Conservation (phyloP, 495 filamentous ascomycete genomes). For the Aspergillus haitiensis region DNA sequence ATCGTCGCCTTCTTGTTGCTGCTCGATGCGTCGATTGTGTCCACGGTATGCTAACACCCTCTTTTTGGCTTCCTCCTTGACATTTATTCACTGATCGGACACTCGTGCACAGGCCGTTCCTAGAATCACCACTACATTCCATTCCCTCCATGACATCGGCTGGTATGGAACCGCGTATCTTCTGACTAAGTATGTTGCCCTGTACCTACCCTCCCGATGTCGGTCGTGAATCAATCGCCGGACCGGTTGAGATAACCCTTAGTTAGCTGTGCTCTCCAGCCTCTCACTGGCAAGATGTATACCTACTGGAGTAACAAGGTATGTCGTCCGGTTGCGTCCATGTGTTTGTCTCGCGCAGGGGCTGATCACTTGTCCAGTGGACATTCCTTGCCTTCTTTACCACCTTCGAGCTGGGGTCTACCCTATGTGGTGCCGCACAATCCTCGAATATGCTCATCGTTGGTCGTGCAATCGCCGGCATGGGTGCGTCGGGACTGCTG, state of each 20-base stretch:
- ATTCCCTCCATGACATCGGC: conserved; percentile 1
- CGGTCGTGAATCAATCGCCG: neutral
- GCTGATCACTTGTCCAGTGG: neutral
- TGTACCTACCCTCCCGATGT: neutral
- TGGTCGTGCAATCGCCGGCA: conserved; percentile 72
- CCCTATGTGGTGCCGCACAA: conserved; percentile 71
- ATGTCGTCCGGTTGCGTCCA: neutral
- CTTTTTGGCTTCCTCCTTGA: neutral
- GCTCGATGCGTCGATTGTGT: neutral
- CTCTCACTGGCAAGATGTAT: conserved; percentile 14
- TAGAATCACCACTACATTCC: neutral
- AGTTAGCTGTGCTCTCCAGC: conserved; percentile 6
- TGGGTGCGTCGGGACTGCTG: conserved; percentile 51
- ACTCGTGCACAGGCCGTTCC: neutral
- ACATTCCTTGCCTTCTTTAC: conserved; percentile 64
- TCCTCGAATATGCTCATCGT: conserved; percentile 67
- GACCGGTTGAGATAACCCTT: too few species aligned
- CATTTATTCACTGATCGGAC: neutral
- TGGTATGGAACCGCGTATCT: conserved; percentile 11
- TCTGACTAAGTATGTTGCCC: neutral
- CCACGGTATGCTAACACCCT: neutral
- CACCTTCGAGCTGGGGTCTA: conserved; percentile 52
- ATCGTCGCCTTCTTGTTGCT: neutral
- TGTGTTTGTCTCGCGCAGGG: neutral
- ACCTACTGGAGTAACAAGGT: conserved; percentile 10